phyloP scores from a whole-genome alignment of 352 stramenopile genomes.

The Phytophthora kernoviae region DNA sequence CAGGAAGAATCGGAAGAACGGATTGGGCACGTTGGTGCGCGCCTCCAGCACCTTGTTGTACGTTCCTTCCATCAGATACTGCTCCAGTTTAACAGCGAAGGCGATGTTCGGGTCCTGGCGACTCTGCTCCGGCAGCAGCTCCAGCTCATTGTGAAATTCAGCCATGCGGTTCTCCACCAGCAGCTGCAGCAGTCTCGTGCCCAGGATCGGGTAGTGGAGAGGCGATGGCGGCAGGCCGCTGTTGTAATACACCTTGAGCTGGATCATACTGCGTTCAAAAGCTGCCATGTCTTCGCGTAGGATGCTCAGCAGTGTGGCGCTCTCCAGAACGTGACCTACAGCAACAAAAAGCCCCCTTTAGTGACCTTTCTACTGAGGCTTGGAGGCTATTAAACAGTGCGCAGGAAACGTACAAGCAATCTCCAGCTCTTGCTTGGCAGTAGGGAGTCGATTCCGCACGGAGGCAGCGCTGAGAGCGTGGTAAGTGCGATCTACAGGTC shows the following conservation, averaged over 20 bases:
- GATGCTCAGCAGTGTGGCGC: conserved; percentile 88
- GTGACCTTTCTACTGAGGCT: not conserved
- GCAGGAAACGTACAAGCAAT: conserved; percentile 64
- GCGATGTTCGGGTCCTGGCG: conserved; percentile 86
- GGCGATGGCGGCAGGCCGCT: conserved; percentile 54
- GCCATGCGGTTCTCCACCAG: conserved; percentile 93
- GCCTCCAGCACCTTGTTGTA: conserved; percentile 94
- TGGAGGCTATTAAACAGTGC: not conserved
- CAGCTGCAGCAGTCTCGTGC: conserved; percentile 88
- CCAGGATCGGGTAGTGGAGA: conserved; percentile 88
- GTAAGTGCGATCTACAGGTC: conserved; percentile 80
- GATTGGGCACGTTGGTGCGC: conserved; percentile 88
- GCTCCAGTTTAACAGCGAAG: conserved; percentile 91
- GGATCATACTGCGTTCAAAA: conserved; percentile 90
- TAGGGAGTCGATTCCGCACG: conserved; percentile 58
- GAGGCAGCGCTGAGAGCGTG: conserved; percentile 82
- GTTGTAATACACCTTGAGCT: conserved; percentile 90
- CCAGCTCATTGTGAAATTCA: conserved; percentile 94
- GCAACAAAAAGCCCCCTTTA: not conserved
- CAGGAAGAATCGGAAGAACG: conserved; percentile 95
- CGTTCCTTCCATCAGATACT: conserved; percentile 93
- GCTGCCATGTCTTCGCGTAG: conserved; percentile 82
- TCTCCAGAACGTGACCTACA: conserved; percentile 86
- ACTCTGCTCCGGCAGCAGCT: conserved; percentile 85
- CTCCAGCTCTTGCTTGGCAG: conserved; percentile 65